Evolutionary conservation across 176 grass and related monocot genomes (phyloP).

Genomic region (Phragmites australis): DNA sequence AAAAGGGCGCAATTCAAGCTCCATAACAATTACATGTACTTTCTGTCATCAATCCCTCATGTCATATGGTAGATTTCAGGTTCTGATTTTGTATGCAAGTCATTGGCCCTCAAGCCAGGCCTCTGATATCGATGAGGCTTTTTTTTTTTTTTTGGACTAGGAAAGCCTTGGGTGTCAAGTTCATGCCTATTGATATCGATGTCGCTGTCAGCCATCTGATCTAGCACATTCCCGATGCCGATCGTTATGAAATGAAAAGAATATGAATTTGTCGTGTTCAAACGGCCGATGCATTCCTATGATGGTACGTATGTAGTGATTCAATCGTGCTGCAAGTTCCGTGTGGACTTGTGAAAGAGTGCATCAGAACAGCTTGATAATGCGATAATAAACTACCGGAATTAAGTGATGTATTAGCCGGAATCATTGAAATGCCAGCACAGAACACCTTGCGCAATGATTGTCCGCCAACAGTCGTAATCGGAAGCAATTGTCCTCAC

Average conservation of each 20-base stretch:
- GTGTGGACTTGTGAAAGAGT: neutral
- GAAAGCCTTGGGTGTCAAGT: neutral
- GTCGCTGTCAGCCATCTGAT: neutral
- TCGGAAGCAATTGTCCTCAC: neutral
- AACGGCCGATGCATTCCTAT: neutral
- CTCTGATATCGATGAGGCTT: too few relatives aligned
- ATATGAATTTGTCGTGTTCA: neutral
- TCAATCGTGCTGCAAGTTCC: neutral
- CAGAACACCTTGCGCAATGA: conserved; percentile 22
- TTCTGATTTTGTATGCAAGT: too few relatives aligned
- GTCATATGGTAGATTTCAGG: neutral
- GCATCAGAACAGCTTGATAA: neutral
- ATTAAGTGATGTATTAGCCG: too few relatives aligned
- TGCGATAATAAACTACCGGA: too few relatives aligned
- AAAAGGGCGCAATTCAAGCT: neutral
- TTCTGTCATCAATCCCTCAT: too few relatives aligned
- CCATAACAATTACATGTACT: too few relatives aligned
- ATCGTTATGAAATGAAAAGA: neutral
- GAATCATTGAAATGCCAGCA: conserved; percentile 17
- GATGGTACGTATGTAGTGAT: neutral
- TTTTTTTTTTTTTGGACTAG: neutral
- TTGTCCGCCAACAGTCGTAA: neutral
- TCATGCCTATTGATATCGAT: neutral
- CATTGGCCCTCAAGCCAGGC: too few relatives aligned
- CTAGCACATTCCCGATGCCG: neutral